These are phyloP conservation scores for Apiotrichum mycotoxinovorans DNA, from an alignment of 1,284 basidiomycete species.

Conservation along the genomic window DNA sequence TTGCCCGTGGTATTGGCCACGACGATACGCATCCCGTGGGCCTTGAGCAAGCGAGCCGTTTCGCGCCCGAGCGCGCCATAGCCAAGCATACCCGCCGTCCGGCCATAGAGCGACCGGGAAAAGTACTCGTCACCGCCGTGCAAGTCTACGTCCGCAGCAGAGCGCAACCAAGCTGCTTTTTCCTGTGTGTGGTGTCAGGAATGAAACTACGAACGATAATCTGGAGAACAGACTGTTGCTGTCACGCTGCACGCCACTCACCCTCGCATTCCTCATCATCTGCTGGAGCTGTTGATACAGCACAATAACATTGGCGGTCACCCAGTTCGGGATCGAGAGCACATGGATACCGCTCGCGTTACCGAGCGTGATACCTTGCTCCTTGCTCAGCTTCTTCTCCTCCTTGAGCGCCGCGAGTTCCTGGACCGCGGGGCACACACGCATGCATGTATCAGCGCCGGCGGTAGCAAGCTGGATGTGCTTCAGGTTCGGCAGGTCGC, in stretches of 20 bases:
- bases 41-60: constrained; percentile 41
- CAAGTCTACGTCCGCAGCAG: constrained; percentile 12
- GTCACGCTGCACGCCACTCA: constrained; percentile 15
- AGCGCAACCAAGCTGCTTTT: neutral
- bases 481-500: constrained; percentile 28
- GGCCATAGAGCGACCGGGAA: constrained; percentile 30
- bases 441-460: constrained; percentile 32
- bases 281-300: constrained; percentile 38
- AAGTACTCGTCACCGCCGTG: constrained; percentile 29
- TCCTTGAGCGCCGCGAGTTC: constrained; percentile 5
- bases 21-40: constrained; percentile 40
- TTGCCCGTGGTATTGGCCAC: constrained; percentile 47
- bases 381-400: neutral
- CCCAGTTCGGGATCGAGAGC: constrained; percentile 42
- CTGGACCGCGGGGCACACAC: constrained; percentile 13
- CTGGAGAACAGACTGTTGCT: neutral
- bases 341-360: constrained; percentile 46
- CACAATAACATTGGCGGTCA: constrained; percentile 33
- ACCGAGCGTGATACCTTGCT: constrained; percentile 26
- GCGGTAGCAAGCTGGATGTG: constrained; percentile 40
- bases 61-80: constrained; percentile 43
- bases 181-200: neutral
- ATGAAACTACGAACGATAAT: neutral
- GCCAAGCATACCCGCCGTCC: constrained; percentile 44
- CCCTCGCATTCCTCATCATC: constrained; percentile 32